Base-by-base conservation (phyloP, 352 stramenopile species). In the Phytophthora megakarya region DNA sequence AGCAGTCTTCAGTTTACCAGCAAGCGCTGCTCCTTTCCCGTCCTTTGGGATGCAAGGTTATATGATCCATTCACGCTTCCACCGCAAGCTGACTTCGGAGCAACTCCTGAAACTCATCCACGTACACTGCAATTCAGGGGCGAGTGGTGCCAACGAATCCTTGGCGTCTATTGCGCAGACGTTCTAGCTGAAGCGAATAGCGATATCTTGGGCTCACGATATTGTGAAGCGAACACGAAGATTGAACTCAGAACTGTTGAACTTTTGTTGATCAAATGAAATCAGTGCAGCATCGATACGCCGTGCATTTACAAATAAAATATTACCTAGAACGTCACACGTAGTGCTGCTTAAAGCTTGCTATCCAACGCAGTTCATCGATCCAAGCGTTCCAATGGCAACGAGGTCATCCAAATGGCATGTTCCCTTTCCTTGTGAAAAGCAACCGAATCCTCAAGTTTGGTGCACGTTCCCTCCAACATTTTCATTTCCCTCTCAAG, bases 81-180 rank as follows among this genome's bases (percentile, higher is more conserved):
- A 75, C 56, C 30, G 33, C 19, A 75, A 72, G 30, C 52, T 91
- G 13, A 43, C 70, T 12, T 9, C 52, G 3, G 70, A 80, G 16
- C 78, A 87, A 63, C 58, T 91, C 3, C 53, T 78, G 44, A 81
- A 88, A 46, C 72, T 90, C 26, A 81, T 63, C 19, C 76, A 87
- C 45, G 57, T 91, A 22, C 79, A 83, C 37, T 87, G 80, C 68
- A 91, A 88, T 53, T 61, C 75, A 9, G 78, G 74, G 57, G 22
- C 9, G 26, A 9, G 18, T 33, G 40, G 16, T n/a, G n/a, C 22
- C 22, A 33, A 19, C 39, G 59, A 70, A 9, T 11, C 30, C 3
- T 28, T 60, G 47, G 8, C 22, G n/a, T 8, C 40, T 16, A 25
- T 32, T 5, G 2, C 28, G 19, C 28, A 61, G 19, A 28, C 42